Conservation (phyloP, 306 rosid genomes). For the Bauhinia variegata region DNA sequence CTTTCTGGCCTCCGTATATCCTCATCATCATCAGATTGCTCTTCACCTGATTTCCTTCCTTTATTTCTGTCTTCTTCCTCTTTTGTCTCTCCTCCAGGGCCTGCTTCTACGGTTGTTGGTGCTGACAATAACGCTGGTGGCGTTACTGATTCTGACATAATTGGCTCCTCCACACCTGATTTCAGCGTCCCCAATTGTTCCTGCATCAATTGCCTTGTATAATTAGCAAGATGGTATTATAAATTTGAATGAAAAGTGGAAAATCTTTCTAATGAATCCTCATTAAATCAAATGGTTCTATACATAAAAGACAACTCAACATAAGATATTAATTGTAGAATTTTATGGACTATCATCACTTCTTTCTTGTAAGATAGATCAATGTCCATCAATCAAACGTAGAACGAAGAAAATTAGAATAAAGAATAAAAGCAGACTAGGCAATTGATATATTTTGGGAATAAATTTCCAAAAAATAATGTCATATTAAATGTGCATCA, state of each 20-base stretch:
- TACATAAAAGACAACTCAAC: background rate
- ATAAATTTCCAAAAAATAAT: background rate
- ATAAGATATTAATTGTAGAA: background rate
- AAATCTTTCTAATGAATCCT: background rate
- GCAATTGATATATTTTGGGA: no score
- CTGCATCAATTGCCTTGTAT: constrained; percentile 51
- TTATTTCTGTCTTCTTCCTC: constrained; percentile 35
- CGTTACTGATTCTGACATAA: constrained; percentile 40
- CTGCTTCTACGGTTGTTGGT: constrained; percentile 26
- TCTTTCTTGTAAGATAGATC: background rate
- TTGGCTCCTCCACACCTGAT: constrained; percentile 44
- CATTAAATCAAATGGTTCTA: background rate
- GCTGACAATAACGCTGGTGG: constrained; percentile 36
- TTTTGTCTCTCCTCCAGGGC: constrained; percentile 8
- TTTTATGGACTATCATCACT: background rate
- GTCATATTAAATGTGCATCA: background rate
- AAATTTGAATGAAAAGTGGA: background rate
- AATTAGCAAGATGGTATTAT: constrained; percentile 17
- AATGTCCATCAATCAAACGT: no score
- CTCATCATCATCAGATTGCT: constrained; percentile 25
- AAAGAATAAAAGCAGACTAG: background rate
- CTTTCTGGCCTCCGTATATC: constrained; percentile 29
- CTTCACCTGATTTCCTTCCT: constrained; percentile 29
- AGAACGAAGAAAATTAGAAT: no score
- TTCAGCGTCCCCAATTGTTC: constrained; percentile 53